phyloP scores from a whole-genome alignment of 1,284 basidiomycete genomes.

The Meripilus lineatus region DNA sequence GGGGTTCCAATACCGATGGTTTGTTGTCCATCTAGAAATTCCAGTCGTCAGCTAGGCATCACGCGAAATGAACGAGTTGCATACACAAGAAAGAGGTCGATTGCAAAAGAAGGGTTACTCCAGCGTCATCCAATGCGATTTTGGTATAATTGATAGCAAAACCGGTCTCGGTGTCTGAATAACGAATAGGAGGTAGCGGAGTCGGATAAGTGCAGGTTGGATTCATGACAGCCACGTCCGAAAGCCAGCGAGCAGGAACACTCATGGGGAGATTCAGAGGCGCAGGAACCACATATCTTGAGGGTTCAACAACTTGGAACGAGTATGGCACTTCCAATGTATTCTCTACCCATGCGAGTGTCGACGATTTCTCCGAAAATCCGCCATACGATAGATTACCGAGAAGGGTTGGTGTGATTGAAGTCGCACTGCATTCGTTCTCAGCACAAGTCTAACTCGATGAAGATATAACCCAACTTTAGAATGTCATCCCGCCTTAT shows the following conservation, averaged over 20 bases:
- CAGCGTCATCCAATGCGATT: not conserved
- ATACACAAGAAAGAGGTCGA: not conserved
- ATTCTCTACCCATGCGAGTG: constrained; percentile 5
- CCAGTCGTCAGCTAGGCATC: not conserved
- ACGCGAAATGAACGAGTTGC: not conserved
- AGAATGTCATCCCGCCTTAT: not conserved
- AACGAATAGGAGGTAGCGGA: not conserved
- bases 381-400: too few relatives aligned
- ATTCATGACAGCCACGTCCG: constrained; percentile 5
- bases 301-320: not conserved
- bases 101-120: not conserved
- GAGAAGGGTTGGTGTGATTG: too few relatives aligned
- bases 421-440: too few relatives aligned
- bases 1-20: not conserved
- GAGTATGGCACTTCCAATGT: not conserved
- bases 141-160: not conserved
- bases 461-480: too few relatives aligned
- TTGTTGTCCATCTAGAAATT: not conserved
- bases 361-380: not conserved
- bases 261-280: not conserved
- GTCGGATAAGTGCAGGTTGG: constrained; percentile 1
- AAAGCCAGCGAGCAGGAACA: constrained; percentile 3
- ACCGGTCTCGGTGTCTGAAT: not conserved
- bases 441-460: too few relatives aligned
- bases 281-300: constrained; percentile 3